Base-by-base conservation (phyloP, 345 rosid species). In the Geranium brycei region DNA sequence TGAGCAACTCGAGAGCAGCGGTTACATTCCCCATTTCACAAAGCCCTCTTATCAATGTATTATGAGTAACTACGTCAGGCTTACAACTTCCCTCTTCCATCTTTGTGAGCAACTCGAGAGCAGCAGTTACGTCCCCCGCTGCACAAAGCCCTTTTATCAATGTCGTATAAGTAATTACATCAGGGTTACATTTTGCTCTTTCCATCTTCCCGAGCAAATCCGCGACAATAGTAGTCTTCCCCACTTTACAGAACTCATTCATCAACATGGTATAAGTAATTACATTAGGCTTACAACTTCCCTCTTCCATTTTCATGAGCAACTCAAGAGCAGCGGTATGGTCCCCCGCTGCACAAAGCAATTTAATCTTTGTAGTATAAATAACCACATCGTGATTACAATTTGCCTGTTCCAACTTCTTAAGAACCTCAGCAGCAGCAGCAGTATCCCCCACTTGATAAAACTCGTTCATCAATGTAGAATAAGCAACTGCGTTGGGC, bases 301-400 rank as follows among this genome's bases (percentile, higher is more conserved):
- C 82, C 41, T 89, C 91, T 65, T 89, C 85, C 96, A 87, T 92
- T 79, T 87, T 96, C 31, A 77, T 68, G 51, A 87, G 96, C 73
- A 85, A 76, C 74, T 84, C 78, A 77, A 82, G 83, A 55, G 95
- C 89, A 75, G 87, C 89, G 19, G 78, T 73, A 35, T 85, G 73
- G 62, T 87, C 83, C 12, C 96, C 96, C 65, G 78, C 83, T 83
- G 65, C 84, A 62, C 79, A 87, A 63, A 80, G 64, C 71, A 91
- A 87, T 32, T 84, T 86, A 64, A 91, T 85, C 75, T 89, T 71
- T 0, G 79, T 58, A 18, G 72, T 87, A 68, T 87, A 91, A 61
- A 87, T 82, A 55, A 79, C 68, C 59, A 82, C 83, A 64, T 67
- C 82, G 40, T 95, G 92, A 68, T 75, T 77, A 64, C 78, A 64